Percentiles rank a stretch among this genome's conserved stretches.
These are phyloP conservation scores for Ganoderma meredithae DNA, from an alignment of 1,284 basidiomycete genomes.

Conservation along the genomic window DNA sequence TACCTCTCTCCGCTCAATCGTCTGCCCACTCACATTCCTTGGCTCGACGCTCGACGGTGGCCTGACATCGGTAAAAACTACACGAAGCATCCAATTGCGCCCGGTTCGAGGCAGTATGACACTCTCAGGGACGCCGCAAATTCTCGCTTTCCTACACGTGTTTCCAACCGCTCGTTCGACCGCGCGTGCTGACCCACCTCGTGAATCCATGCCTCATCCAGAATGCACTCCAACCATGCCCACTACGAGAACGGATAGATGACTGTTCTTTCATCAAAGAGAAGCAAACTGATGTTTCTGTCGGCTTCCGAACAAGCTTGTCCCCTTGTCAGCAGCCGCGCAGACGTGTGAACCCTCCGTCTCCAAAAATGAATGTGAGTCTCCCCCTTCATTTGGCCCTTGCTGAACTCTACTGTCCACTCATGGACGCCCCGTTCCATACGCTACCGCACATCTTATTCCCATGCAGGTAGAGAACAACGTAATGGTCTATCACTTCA, in stretches of 20 bases:
- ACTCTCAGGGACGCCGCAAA: neutral
- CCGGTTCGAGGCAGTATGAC: slow-evolving; percentile 21
- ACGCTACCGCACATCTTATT: slow-evolving; percentile 10
- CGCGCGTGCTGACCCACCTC: slow-evolving; percentile 5
- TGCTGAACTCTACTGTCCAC: slow-evolving; percentile 19
- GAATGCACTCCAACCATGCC: slow-evolving; percentile 2
- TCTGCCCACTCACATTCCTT: slow-evolving; percentile 5
- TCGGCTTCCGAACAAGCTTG: slow-evolving; percentile 4
- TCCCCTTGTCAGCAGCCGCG: slow-evolving; percentile 28
- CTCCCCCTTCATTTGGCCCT: slow-evolving; percentile 19
- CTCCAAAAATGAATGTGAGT: slow-evolving; percentile 24
- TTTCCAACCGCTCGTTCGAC: slow-evolving; percentile 17
- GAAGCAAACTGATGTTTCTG: neutral
- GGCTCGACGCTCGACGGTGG: neutral
- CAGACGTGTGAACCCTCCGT: slow-evolving; percentile 26
- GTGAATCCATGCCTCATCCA: neutral
- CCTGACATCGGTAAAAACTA: neutral
- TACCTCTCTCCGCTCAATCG: neutral
- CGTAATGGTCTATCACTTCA: slow-evolving; percentile 22
- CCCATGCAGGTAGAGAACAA: slow-evolving; percentile 18
- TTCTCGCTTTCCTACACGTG: neutral
- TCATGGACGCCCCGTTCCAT: slow-evolving; percentile 15
- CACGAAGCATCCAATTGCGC: neutral
- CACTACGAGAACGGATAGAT: slow-evolving; percentile 3
- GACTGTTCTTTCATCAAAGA: neutral